Conservation (phyloP, 768 basidiomycete genomes). For the Mycena kentingensis region DNA sequence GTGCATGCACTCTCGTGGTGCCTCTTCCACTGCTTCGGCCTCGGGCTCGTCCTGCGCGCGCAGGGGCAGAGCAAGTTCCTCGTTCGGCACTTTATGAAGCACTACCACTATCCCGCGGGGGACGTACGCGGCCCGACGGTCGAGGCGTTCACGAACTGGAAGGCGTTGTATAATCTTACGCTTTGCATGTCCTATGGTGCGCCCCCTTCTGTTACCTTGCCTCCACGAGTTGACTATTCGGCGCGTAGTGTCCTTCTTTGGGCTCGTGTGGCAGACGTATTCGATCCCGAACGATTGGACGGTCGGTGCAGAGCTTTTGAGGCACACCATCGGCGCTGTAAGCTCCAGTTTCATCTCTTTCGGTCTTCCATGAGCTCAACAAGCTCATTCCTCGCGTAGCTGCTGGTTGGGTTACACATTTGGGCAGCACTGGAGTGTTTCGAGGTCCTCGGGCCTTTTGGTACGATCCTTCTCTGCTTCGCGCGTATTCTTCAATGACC, state of each 20-base stretch:
- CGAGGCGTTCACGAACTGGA: conserved; percentile 97
- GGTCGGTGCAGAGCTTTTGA: conserved; percentile 80
- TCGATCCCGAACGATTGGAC: conserved; percentile 81
- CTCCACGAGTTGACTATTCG: conserved; percentile 6
- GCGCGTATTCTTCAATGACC: neutral
- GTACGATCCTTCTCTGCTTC: conserved; percentile 39
- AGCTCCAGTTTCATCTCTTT: conserved; percentile 36
- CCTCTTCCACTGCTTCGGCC: conserved; percentile 82
- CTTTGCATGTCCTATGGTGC: conserved; percentile 93
- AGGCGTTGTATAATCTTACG: conserved; percentile 87
- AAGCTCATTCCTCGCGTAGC: conserved; percentile 41
- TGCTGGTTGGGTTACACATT: conserved; percentile 82
- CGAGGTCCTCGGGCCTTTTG: conserved; percentile 92
- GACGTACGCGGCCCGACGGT: conserved; percentile 79
- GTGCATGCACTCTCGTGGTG: conserved; percentile 85
- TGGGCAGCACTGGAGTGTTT: conserved; percentile 92
- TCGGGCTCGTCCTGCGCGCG: conserved; percentile 80
- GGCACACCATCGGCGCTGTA: conserved; percentile 87
- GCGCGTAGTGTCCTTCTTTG: conserved; percentile 77
- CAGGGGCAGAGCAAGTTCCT: conserved; percentile 88
- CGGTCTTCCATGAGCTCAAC: conserved; percentile 6
- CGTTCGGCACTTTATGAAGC: conserved; percentile 91
- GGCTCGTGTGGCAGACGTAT: conserved; percentile 91
- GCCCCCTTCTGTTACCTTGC: conserved; percentile 9
- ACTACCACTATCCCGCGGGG: conserved; percentile 83